Evolutionary conservation across 768 basidiomycete genomes (phyloP), one percentile per base, ranked within the genome.

Genomic region (Tulasnella sp.): DNA sequence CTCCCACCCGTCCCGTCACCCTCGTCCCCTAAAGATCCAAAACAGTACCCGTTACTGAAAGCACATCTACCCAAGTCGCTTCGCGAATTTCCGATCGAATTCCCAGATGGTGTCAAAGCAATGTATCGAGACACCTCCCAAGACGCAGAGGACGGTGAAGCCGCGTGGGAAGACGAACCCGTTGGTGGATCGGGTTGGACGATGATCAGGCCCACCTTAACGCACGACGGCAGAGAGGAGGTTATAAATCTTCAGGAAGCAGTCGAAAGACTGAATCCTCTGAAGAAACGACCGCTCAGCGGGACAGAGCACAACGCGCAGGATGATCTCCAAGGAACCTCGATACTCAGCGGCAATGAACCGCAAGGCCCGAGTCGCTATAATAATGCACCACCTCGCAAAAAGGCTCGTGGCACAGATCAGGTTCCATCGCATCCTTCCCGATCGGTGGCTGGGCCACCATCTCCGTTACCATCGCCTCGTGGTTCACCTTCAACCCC

Each of bases 401-500:
- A 91, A 75, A 87, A 84, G 67, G 80, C 83, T 4, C 78, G 85
- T 63, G 75, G 77, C 5, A 71, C 82, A 6, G 74, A 75, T 79
- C 63, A 77, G 76, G 53, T 34, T 56, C 55, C 59, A 15, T 40
- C 35, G 29, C 49, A 50, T 34, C 25, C 51, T 17, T 58, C 62
- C 41, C 41, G 61, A 27, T 43, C 61, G 21, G 50, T 40, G 14
- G 86, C 86, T 8, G 86, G 85, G 11, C 86, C 86, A 7, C 87
- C 84, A 17, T 88, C 86, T 1, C 87, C 87, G 49, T 70, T 90
- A 36, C 87, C 87, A 11, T 91, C 87, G 9, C 87, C 87, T 17
- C 83, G 83, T 69, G 86, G 86, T 23, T 89, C 88, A 12, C 87
- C 87, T 3, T 77, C 82, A 4, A 83, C 84, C 19, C 79, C 83